Percentiles rank a stretch among this genome's conserved stretches.
These are phyloP conservation scores for Lentinula raphanica DNA, from an alignment of 768 basidiomycete genomes.

Conservation along the genomic window DNA sequence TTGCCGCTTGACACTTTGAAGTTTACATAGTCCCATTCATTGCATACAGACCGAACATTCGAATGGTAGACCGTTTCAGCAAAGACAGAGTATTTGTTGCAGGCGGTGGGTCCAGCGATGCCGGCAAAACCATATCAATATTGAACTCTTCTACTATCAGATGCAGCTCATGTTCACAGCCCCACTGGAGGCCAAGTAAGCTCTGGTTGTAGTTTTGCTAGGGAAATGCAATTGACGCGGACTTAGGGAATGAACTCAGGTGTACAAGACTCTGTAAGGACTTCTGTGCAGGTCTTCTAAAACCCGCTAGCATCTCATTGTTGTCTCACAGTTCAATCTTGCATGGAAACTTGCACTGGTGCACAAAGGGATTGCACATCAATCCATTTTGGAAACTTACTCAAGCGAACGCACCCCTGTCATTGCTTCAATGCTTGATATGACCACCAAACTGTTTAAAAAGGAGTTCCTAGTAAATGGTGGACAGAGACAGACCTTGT, in stretches of 20 bases:
- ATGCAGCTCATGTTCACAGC: slow-evolving; percentile 44
- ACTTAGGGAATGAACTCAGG: slow-evolving; percentile 32
- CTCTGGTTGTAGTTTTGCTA: background rate
- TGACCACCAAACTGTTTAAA: slow-evolving; percentile 26
- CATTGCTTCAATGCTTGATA: slow-evolving; percentile 38
- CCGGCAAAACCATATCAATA: background rate
- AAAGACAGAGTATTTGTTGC: slow-evolving; percentile 40
- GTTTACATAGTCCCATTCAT: no score
- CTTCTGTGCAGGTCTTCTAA: background rate
- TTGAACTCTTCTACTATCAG: slow-evolving; percentile 18
- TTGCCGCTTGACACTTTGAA: no score
- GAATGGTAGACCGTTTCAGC: slow-evolving; percentile 40
- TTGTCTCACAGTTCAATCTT: slow-evolving; percentile 30
- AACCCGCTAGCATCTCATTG: no score
- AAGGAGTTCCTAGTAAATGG: slow-evolving; percentile 14
- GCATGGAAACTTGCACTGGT: slow-evolving; percentile 43
- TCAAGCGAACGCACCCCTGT: slow-evolving; percentile 40
- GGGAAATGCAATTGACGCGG: slow-evolving; percentile 1
- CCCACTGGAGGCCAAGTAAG: slow-evolving; percentile 37
- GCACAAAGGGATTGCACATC: slow-evolving; percentile 28
- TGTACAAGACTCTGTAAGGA: slow-evolving; percentile 33
- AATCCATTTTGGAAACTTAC: slow-evolving; percentile 35
- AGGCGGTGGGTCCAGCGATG: slow-evolving; percentile 37
- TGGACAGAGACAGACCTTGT: background rate
- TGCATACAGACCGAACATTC: slow-evolving; percentile 37